Percentiles rank a stretch among this genome's conserved stretches.
Conservation (phyloP, 2,329 filamentous ascomycete genomes). For the Xylariaceae sp. region DNA sequence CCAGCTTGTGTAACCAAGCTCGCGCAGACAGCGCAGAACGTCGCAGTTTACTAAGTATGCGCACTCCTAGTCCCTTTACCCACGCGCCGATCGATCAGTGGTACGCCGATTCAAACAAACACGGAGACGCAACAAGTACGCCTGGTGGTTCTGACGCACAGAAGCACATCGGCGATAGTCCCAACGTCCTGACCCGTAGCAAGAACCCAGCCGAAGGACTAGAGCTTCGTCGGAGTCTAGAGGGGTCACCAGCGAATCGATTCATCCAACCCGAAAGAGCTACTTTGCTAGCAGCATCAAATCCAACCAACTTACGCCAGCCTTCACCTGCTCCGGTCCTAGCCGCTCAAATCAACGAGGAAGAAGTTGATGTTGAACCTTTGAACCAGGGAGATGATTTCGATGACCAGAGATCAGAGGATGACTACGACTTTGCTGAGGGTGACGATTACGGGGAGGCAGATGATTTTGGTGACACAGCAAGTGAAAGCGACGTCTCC, state of each 20-base stretch:
- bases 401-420: constrained; percentile 27
- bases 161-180: not conserved
- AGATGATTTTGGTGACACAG: constrained; percentile 34
- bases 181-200: constrained; percentile 21
- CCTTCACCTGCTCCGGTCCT: constrained; percentile 3
- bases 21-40: constrained; percentile 73
- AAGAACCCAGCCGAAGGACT: constrained; percentile 7
- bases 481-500: constrained; percentile 60
- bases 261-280: constrained; percentile 29
- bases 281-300: constrained; percentile 23
- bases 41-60: constrained; percentile 68
- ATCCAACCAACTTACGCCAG: constrained; percentile 11
- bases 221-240: constrained; percentile 20
- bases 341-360: constrained; percentile 20
- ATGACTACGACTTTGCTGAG: constrained; percentile 33
- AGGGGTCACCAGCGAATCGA: constrained; percentile 28
- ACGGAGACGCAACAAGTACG: constrained; percentile 19
- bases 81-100: constrained; percentile 56
- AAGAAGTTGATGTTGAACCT: constrained; percentile 22
- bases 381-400: constrained; percentile 8
- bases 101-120: constrained; percentile 36
- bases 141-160: constrained; percentile 1
- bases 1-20: constrained; percentile 70
- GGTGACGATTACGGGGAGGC: constrained; percentile 35
- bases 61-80: constrained; percentile 74